A percentile compares a stretch with the other conserved stretches of the same genome.
Evolutionary conservation across 352 stramenopile species (phyloP).

Genomic region (Phytophthora idaei): DNA sequence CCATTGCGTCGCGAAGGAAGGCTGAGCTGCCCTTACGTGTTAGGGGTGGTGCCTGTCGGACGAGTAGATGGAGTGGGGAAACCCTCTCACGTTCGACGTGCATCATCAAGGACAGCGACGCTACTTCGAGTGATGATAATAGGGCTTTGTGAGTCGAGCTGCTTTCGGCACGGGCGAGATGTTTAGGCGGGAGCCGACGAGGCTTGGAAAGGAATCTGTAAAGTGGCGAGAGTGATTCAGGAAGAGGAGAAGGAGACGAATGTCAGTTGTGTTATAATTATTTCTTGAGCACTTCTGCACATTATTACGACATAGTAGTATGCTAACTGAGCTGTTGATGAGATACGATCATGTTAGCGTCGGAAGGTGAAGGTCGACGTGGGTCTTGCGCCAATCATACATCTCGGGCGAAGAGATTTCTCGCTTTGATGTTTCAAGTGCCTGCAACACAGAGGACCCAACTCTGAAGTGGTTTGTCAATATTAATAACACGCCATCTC

Average conservation of each 20-base stretch:
- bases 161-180: constrained; percentile 31
- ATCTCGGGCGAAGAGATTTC: constrained; percentile 7
- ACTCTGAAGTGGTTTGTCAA: constrained; percentile 20
- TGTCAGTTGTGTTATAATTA: constrained; percentile 48
- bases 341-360: constrained; percentile 11
- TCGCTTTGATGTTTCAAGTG: constrained; percentile 56
- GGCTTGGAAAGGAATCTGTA: constrained; percentile 46
- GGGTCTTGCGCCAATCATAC: constrained; percentile 31
- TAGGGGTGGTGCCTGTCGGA: constrained; percentile 28
- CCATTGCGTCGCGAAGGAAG: constrained; percentile 29
- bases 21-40: constrained; percentile 41
- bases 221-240: constrained; percentile 47
- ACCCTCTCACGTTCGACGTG: constrained; percentile 28
- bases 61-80: constrained; percentile 37
- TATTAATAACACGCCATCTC: neutral
- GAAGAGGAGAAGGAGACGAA: constrained; percentile 18
- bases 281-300: constrained; percentile 26
- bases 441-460: constrained; percentile 53
- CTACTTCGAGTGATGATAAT: constrained; percentile 32
- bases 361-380: constrained; percentile 31
- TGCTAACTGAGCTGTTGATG: too few species aligned
- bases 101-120: constrained; percentile 35
- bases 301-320: too few species aligned
- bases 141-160: constrained; percentile 40
- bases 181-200: constrained; percentile 9